phyloP scores from a whole-genome alignment of 805 yeast genomes.

The Wickerhamomyces strasburgensis region DNA sequence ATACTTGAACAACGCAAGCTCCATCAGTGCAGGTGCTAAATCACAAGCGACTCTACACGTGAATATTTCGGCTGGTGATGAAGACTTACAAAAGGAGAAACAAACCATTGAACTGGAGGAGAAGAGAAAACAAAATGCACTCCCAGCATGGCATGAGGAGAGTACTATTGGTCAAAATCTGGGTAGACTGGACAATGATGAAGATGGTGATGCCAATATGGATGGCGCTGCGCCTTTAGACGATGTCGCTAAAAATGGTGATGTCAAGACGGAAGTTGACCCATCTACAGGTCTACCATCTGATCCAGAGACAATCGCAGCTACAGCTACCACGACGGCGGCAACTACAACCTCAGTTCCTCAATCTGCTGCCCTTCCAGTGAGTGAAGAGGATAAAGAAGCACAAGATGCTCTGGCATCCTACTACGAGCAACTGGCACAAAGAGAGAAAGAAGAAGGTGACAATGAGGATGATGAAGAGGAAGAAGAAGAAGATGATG shows the following conservation, averaged over 20 bases:
- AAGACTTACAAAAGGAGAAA: conserved; percentile 60
- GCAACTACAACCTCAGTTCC: conserved; percentile 16
- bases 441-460: conserved; percentile 24
- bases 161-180: conserved; percentile 79
- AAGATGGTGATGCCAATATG: conserved; percentile 37
- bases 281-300: neutral
- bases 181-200: conserved; percentile 53
- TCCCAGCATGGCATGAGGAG: conserved; percentile 94
- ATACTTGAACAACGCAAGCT: conserved; percentile 34
- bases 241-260: conserved; percentile 8
- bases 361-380: too few species aligned
- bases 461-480: conserved; percentile 23
- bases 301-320: neutral
- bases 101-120: conserved; percentile 61
- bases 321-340: conserved; percentile 10
- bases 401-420: conserved; percentile 24
- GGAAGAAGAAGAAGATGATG: conserved; percentile 38
- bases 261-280: conserved; percentile 7
- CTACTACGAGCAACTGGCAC: conserved; percentile 24
- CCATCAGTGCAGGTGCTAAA: conserved; percentile 51
- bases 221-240: conserved; percentile 19
- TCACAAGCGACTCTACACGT: conserved; percentile 87
- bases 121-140: conserved; percentile 83
- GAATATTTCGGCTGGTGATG: conserved; percentile 81
- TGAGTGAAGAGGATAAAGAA: conserved; percentile 17